Conservation (phyloP, 768 basidiomycete species). For the Amanita exitialis region DNA sequence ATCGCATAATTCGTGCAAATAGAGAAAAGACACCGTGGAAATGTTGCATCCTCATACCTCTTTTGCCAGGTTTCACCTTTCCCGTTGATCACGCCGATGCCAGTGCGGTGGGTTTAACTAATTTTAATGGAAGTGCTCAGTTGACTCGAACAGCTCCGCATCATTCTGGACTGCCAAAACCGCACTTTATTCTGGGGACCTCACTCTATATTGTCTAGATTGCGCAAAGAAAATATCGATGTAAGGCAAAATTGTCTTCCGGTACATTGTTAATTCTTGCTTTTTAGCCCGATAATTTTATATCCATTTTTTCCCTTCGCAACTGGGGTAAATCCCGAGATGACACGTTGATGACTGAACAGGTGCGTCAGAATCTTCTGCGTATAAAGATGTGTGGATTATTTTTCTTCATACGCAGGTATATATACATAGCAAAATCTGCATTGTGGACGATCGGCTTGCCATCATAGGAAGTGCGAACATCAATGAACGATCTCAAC, state of each 20-base stretch:
- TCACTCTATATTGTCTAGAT: constrained; percentile 79
- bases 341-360: constrained; percentile 80
- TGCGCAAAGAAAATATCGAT: constrained; percentile 83
- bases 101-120: constrained; percentile 55
- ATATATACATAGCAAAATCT: constrained; percentile 84
- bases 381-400: not conserved
- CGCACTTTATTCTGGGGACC: constrained; percentile 82
- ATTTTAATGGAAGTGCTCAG: not conserved
- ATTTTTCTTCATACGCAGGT: constrained; percentile 34
- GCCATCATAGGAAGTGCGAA: constrained; percentile 95
- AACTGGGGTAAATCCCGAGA: constrained; percentile 90
- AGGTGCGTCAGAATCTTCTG: constrained; percentile 31
- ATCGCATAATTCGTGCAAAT: constrained; percentile 84
- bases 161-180: constrained; percentile 94
- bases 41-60: constrained; percentile 86
- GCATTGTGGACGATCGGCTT: constrained; percentile 89
- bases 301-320: constrained; percentile 82
- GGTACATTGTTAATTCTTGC: not conserved
- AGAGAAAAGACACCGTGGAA: constrained; percentile 77
- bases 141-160: constrained; percentile 52
- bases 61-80: constrained; percentile 89
- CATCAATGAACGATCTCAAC: constrained; percentile 93
- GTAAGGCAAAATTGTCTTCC: constrained; percentile 31
- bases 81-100: constrained; percentile 91
- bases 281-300: constrained; percentile 80